Base-by-base conservation (phyloP, 768 basidiomycete genomes). In the Lentinula boryana region DNA sequence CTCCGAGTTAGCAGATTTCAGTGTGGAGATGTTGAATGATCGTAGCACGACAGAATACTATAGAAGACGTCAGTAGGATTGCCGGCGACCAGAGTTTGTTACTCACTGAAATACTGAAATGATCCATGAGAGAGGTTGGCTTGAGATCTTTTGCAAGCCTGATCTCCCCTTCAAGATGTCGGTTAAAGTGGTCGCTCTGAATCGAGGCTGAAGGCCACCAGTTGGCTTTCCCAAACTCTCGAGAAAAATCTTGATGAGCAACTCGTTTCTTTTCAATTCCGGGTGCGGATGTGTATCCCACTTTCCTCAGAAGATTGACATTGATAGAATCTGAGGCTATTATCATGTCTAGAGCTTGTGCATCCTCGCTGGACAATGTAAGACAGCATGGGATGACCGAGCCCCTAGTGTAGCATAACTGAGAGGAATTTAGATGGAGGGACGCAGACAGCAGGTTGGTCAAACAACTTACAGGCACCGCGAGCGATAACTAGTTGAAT, bases 91-190 rank as follows among this genome's bases (percentile, higher is more conserved):
- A 67, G 36, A 18, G 36, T 49, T 32, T 13, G 27, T n/a, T n/a
- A 60, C 35, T 69, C 79, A 82, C 81, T 59, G 76, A 77, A 60
- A 84, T 76, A 64, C 76, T 78, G 70, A 83, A 83, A 63, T 78
- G 78, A 18, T 77, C 79, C 66, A 83, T 76, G 55, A 77, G 73
- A 44, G 79, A 78, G 16, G 81, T 74, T 18, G 83, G 81, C 53
- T 79, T 67, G 32, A 84, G 70, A 60, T 83, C 80, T 68, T 83
- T 83, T 13, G 78, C 68, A 2, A 84, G 71, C 36, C 72, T 74
- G 46, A 84, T 80, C 67, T 84, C 83, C 5, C 83, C 83, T 63
- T 83, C 80, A 31, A 83, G 70, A 60, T 76, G 71, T 18, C 81
- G 78, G 27, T 68, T 70, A 35, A 70, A 68, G 3, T 72, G 60